Evolutionary conservation across 2,329 filamentous ascomycete genomes (phyloP).

Genomic region (Aspergillus pseudoviridinutans): DNA sequence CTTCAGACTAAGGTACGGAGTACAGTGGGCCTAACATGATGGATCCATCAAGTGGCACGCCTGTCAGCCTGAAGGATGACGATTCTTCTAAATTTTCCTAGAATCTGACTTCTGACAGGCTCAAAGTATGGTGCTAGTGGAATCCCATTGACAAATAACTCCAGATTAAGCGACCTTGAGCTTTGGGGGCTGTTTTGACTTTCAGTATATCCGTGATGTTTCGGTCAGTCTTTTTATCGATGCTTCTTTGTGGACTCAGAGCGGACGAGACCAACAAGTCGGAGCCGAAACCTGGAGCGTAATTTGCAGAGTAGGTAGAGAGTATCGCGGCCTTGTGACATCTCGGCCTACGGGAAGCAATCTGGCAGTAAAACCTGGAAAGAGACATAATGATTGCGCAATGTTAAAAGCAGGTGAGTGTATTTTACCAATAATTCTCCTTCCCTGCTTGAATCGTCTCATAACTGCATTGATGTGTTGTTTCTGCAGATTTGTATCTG

Average conservation of each 20-base stretch:
- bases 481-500: conserved; percentile 21
- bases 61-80: neutral
- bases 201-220: neutral
- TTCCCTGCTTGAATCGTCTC: conserved; percentile 2
- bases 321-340: neutral
- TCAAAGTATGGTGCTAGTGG: neutral
- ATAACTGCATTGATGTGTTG: conserved; percentile 24
- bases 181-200: neutral
- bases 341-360: neutral
- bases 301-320: neutral
- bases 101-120: neutral
- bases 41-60: neutral
- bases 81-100: neutral
- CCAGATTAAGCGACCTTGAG: neutral
- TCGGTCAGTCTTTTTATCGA: neutral
- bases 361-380: neutral
- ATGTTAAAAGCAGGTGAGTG: neutral
- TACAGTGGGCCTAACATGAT: neutral
- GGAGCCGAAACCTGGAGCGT: neutral
- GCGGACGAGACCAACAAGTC: neutral
- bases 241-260: too few species aligned
- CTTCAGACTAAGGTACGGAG: neutral
- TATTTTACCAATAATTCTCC: neutral
- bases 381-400: neutral
- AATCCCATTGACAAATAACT: neutral